phyloP scores from a whole-genome alignment of 768 basidiomycete genomes.

The Naganishia vaughanmartiniae region DNA sequence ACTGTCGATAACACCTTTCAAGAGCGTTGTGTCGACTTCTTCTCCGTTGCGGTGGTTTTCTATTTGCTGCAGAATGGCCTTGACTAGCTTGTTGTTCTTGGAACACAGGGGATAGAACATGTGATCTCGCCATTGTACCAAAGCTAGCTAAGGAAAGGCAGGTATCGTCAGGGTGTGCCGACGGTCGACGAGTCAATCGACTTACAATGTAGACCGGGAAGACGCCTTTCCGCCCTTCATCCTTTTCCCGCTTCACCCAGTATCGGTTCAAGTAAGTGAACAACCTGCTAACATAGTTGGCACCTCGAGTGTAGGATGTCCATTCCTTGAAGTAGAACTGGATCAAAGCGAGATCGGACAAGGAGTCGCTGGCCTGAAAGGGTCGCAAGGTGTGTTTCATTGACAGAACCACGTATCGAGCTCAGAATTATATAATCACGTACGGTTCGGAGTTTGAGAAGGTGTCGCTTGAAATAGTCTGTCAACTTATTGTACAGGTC shows the following conservation, averaged over 20 bases:
- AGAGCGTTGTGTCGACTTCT: conserved; percentile 82
- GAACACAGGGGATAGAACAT: conserved; percentile 75
- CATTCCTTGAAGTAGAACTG: conserved; percentile 89
- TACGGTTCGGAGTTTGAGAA: conserved; percentile 66
- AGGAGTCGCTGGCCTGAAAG: conserved; percentile 66
- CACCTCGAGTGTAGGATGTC: conserved; percentile 94
- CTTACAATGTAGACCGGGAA: conserved; percentile 93
- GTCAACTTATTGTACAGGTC: conserved; percentile 95
- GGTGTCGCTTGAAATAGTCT: conserved; percentile 80
- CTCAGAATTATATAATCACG: conserved; percentile 36
- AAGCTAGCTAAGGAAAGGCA: conserved; percentile 64
- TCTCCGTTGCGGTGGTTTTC: conserved; percentile 93
- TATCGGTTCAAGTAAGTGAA: conserved; percentile 98
- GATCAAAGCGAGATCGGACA: conserved; percentile 83
- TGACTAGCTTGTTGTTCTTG: conserved; percentile 75
- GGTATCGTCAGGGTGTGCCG: not conserved
- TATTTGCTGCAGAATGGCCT: conserved; percentile 81
- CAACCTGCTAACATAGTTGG: conserved; percentile 92
- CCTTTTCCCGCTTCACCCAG: conserved; percentile 97
- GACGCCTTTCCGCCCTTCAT: conserved; percentile 90
- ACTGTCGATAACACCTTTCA: conserved; percentile 92
- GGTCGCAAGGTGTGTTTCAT: not conserved
- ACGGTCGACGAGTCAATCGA: conserved; percentile 23
- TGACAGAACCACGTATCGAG: too few species aligned
- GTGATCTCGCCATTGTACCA: conserved; percentile 92